Base-by-base conservation (phyloP, 441 rosid genomes). In the Pelargonium australe region DNA sequence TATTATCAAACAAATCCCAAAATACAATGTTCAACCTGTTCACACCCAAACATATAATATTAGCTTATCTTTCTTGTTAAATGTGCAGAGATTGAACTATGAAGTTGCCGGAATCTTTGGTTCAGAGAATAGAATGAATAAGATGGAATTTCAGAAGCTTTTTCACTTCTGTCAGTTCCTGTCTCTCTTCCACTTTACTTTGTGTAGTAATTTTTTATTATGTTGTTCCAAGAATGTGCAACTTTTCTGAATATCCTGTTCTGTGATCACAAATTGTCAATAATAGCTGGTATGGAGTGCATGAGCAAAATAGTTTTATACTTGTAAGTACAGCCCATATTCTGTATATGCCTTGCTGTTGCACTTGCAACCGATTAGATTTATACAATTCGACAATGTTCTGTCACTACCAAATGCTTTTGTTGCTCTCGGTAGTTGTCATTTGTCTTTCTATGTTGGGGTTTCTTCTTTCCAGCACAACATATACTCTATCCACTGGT, bases 321-420 rank as follows among this genome's bases (percentile, higher is more conserved):
- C 61, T 70, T 68, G 57, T 70, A 23, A 70, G 73, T 62, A 79
- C 80, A 79, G 68, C 81, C 78, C 76, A 81, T 72, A 69, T 7
- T 53, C 67, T 28, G 55, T 51, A 75, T 71, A 19, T 77, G 76
- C 76, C 85, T 72, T 77, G 87, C 85, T 85, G 89, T 81, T 78
- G 66, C 74, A 62, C 73, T 75, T 75, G 75, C 79, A 57, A 25
- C 45, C 58, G 62, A 58, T 69, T 64, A 68, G 45, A 17, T 66
- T 60, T 75, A 16, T 49, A 41, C n/a, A 63, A 67, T 44, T 61
- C 17, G 51, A 62, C 49, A 66, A 23, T 74, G 44, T 66, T 71
- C 51, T 71, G 77, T 55, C 67, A 49, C 69, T 51, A 67, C 49
- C 40, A 69, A 70, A 37, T 71, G 63, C 72, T 67, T 67, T 58